Base-by-base conservation (phyloP, 1,284 basidiomycete species). In the Trametes hirsuta region DNA sequence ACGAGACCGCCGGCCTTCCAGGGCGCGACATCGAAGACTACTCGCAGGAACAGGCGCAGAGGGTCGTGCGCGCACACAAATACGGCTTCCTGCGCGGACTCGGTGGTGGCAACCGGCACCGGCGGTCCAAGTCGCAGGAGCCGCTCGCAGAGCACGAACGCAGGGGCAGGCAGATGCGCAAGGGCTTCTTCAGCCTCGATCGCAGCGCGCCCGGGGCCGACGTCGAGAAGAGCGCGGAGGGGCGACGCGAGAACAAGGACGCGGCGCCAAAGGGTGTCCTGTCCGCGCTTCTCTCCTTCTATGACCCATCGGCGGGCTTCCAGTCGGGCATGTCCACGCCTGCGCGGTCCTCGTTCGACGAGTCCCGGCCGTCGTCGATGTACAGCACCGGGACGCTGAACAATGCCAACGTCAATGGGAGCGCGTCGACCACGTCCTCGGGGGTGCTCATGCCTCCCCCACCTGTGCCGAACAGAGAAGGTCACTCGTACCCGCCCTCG, bases 241-340 rank as follows among this genome's bases (percentile, higher is more conserved):
- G 59, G 21, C 61, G 53, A 63, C 18, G 66, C 64, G 18, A 68
- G 24, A 48, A 63, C n/a, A 50, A 62, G 34, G 53, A 48, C 14
- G 48, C 45, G 18, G 66, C 10, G 61, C 67, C 15, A 0, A 75
- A 74, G 6, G 84, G 85, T 34, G 76, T 87, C 2, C 76, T 87
- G 11, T 81, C 82, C 11, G 74, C 84, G 6, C 69, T 87, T 42
- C 70, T 87, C 34, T 75, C 81, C 11, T 74, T 86, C 21, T 87
- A 87, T 65, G 78, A 81, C 58, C 76, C 77, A 18, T 40, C 57
- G 30, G 55, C 61, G 14, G 61, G 51, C 24, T 44, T 63, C 24
- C 59, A 66, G 42, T 66, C 68, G 15, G 67, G 66, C 14, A 36
- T 56, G 47, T 58, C 60, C n/a, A 65, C 66, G 24, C 66, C 67